A percentile compares a stretch with the other conserved stretches of the same genome.
These are phyloP conservation scores for Chaetoceros tenuissimus DNA, from an alignment of 108 stramenopile species.

Conservation along the genomic window DNA sequence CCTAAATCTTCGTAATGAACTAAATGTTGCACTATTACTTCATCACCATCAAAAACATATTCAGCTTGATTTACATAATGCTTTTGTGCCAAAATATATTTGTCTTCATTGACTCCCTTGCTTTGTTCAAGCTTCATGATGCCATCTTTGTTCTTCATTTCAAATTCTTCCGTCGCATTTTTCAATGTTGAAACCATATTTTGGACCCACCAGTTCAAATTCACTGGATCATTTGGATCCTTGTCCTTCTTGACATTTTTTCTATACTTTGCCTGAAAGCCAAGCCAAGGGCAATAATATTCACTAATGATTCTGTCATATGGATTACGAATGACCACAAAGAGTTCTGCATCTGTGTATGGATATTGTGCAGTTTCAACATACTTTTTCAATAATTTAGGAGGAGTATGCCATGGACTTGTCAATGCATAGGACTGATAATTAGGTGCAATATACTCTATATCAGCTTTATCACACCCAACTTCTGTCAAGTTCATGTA, in stretches of 20 bases:
- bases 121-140: background rate
- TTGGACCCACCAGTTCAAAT: constrained; percentile 15
- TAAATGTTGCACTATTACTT: background rate
- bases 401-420: constrained; percentile 19
- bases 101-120: constrained; percentile 14
- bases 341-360: constrained; percentile 21
- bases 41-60: constrained; percentile 2
- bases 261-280: constrained; percentile 2
- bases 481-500: constrained; percentile 10
- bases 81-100: constrained; percentile 2
- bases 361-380: background rate
- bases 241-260: background rate
- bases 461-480: constrained; percentile 10
- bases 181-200: background rate
- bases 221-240: constrained; percentile 1
- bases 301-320: constrained; percentile 39
- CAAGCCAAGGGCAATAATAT: constrained; percentile 17
- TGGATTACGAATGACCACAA: constrained; percentile 41
- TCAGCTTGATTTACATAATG: constrained; percentile 2
- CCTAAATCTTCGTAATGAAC: constrained; percentile 1
- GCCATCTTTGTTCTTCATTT: background rate
- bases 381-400: constrained; percentile 2
- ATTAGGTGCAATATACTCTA: constrained; percentile 6
- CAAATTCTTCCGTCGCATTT: background rate
- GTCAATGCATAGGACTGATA: constrained; percentile 9